Conservation (phyloP, 495 filamentous ascomycete genomes). For the Podospora didyma region DNA sequence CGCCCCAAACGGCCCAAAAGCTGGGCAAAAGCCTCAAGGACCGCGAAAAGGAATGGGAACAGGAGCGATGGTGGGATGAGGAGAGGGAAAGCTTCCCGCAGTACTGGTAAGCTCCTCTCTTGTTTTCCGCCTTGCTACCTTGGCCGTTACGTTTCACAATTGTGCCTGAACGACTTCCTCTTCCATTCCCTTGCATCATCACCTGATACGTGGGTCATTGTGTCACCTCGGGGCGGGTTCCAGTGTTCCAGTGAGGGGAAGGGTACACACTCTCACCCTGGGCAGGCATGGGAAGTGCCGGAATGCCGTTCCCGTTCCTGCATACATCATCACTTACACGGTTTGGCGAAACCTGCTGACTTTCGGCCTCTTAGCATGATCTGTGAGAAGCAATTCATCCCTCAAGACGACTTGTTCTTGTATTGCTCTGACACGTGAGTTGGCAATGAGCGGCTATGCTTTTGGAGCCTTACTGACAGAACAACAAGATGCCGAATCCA, state of each 20-base stretch:
- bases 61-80: conserved; percentile 45
- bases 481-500: conserved; percentile 39
- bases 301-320: too few species aligned
- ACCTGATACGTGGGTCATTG: conserved; percentile 40
- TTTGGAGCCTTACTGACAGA: conserved; percentile 6
- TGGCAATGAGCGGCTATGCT: neutral
- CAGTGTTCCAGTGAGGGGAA: conserved; percentile 7
- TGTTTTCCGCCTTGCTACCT: conserved; percentile 2
- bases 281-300: conserved; percentile 7
- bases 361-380: conserved; percentile 38
- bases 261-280: neutral
- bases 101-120: conserved; percentile 40
- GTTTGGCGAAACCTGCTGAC: conserved; percentile 9
- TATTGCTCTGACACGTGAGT: conserved; percentile 51
- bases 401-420: conserved; percentile 38
- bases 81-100: conserved; percentile 49
- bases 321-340: conserved; percentile 23
- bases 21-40: conserved; percentile 41
- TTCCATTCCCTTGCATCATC: conserved; percentile 37
- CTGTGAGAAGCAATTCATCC: conserved; percentile 49
- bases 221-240: conserved; percentile 23
- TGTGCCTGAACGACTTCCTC: conserved; percentile 20
- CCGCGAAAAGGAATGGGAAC: conserved; percentile 41
- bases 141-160: conserved; percentile 16
- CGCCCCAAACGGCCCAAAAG: conserved; percentile 35